Evolutionary conservation across 495 filamentous ascomycete species (phyloP).

Genomic region (Podospora tetraspora): DNA sequence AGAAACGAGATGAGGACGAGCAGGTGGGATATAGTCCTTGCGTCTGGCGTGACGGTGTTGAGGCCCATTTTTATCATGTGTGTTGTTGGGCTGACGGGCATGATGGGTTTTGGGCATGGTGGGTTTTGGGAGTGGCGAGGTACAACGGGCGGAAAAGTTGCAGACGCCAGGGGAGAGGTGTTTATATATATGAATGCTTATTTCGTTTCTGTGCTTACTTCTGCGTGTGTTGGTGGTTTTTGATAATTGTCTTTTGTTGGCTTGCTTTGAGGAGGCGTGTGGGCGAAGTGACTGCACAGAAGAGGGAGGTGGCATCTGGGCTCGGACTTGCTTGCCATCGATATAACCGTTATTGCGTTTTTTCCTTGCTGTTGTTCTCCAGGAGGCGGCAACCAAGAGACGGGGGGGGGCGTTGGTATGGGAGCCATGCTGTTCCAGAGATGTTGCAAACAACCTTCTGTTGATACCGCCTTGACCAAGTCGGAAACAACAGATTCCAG

Average conservation of each 20-base stretch:
- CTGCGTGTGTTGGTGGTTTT: background rate
- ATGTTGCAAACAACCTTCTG: no score
- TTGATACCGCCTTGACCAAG: background rate
- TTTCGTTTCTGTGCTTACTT: background rate
- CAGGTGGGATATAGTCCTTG: background rate
- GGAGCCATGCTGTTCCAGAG: no score
- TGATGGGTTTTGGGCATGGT: background rate
- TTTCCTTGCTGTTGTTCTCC: background rate
- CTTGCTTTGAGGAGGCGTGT: background rate
- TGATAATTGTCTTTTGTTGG: background rate
- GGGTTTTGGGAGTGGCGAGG: background rate
- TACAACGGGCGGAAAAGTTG: background rate
- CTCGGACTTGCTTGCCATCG: background rate
- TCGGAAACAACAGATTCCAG: background rate
- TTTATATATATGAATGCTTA: background rate
- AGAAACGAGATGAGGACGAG: background rate
- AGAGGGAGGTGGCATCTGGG: background rate
- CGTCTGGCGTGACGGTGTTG: background rate
- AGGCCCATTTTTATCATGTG: background rate
- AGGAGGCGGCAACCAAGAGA: background rate
- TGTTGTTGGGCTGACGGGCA: no score
- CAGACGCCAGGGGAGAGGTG: background rate
- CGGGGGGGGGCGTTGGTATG: background rate
- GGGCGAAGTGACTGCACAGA: no score
- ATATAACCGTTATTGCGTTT: background rate